Percentiles rank a stretch among this genome's conserved stretches.
Evolutionary conservation across 73 alveolate genomes (phyloP).

Genomic region (Paramecium pentaurelia): DNA sequence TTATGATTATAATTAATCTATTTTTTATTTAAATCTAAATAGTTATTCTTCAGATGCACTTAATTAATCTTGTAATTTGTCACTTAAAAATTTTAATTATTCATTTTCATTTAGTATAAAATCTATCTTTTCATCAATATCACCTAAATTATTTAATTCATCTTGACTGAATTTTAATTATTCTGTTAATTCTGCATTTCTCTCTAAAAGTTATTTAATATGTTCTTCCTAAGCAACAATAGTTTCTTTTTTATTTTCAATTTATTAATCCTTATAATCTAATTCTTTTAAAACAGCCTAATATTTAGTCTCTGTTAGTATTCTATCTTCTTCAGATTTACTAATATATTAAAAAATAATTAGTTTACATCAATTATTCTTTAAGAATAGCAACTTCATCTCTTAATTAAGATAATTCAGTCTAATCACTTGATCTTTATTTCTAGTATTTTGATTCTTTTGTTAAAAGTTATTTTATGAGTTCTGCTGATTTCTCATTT

Average conservation of each 20-base stretch:
- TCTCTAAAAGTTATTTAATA: not conserved
- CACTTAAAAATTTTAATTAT: not conserved
- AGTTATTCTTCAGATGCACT: slow-evolving; percentile 37
- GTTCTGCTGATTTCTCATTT: slow-evolving; percentile 38
- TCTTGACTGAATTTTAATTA: not conserved
- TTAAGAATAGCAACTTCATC: not conserved
- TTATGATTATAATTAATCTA: not conserved
- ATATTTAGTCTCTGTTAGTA: not conserved
- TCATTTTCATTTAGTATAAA: not conserved
- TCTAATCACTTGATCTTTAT: not conserved
- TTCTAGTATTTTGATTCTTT: not conserved
- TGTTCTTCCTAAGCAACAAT: slow-evolving; percentile 22
- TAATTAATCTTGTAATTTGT: not conserved
- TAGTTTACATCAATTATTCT: not conserved
- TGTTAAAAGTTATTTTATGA: not conserved
- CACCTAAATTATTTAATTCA: not conserved
- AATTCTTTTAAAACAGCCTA: not conserved
- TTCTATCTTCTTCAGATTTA: not conserved
- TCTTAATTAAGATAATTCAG: not conserved
- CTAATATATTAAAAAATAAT: not conserved
- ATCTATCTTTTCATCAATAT: not conserved
- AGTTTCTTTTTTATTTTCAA: not conserved
- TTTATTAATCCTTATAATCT: not conserved
- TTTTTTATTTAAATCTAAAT: not conserved
- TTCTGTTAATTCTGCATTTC: slow-evolving; percentile 12